phyloP scores from a whole-genome alignment of 202 grass and related monocot genomes.

The Setaria italica region DNA sequence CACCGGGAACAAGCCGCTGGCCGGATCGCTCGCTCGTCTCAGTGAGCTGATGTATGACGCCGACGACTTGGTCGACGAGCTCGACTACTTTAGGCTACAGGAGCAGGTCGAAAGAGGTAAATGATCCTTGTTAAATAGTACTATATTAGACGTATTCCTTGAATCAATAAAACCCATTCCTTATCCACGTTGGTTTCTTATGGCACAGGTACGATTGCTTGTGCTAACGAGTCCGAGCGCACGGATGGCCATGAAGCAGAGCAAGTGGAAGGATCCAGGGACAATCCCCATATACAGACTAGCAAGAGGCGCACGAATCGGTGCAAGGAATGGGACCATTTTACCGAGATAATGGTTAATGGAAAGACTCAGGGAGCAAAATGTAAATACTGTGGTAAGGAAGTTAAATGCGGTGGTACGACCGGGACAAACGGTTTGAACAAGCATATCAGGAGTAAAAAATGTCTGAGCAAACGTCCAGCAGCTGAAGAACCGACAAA shows the following conservation, averaged over 20 bases:
- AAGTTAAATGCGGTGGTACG: background rate
- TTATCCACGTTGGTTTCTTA: background rate
- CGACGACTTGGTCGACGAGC: constrained; percentile 37
- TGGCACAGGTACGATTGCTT: background rate
- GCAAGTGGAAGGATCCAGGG: background rate
- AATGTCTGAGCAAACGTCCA: too few species aligned
- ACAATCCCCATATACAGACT: background rate
- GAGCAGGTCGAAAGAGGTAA: constrained; percentile 24
- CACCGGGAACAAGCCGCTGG: constrained; percentile 2
- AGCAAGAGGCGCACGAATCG: background rate
- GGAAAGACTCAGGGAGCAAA: background rate
- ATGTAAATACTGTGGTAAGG: background rate
- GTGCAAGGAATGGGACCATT: background rate
- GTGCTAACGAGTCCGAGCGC: background rate
- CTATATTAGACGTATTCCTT: too few species aligned
- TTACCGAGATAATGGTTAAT: background rate
- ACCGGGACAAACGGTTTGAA: too few species aligned
- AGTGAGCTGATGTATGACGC: constrained; percentile 30
- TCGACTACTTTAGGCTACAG: constrained; percentile 42
- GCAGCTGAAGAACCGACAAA: too few species aligned
- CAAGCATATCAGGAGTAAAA: too few species aligned
- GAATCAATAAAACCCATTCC: too few species aligned
- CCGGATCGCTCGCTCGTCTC: background rate
- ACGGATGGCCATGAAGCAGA: background rate
- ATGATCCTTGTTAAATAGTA: too few species aligned